These are phyloP conservation scores for Mangifera indica DNA, from an alignment of 345 rosid genomes.

Conservation along the genomic window DNA sequence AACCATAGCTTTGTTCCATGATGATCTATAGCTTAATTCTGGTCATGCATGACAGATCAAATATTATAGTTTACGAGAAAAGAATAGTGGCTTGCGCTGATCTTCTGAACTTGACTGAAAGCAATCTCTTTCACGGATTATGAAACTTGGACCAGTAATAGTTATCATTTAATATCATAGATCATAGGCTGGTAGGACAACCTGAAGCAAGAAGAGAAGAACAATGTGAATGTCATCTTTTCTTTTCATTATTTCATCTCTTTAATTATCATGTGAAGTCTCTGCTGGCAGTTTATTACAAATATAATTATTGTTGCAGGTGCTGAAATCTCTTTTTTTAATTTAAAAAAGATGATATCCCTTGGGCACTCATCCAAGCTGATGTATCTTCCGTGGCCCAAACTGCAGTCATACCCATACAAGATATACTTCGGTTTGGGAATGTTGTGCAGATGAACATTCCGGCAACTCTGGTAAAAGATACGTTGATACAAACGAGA, in stretches of 20 bases:
- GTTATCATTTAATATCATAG: conserved; percentile 35
- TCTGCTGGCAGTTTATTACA: conserved; percentile 3
- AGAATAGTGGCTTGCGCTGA: background rate
- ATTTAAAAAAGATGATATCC: conserved; percentile 48
- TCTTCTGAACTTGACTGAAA: background rate
- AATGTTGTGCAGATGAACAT: conserved; percentile 81
- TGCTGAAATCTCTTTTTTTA: conserved; percentile 57
- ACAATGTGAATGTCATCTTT: conserved; percentile 49
- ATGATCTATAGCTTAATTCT: background rate
- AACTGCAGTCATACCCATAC: conserved; percentile 81
- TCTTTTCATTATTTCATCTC: background rate
- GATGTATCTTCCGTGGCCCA: conserved; percentile 68
- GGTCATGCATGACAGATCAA: background rate
- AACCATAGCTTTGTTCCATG: background rate
- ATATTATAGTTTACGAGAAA: background rate
- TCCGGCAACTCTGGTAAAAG: conserved; percentile 77
- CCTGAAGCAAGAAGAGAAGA: conserved; percentile 58
- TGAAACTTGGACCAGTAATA: conserved; percentile 10
- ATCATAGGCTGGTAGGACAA: conserved; percentile 86
- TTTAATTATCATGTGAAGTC: background rate
- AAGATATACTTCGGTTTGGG: conserved; percentile 83
- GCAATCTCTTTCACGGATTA: background rate
- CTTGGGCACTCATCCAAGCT: conserved; percentile 67
- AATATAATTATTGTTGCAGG: conserved; percentile 37
- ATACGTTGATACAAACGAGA: background rate